Evolutionary conservation across 345 rosid species (phyloP), one percentile per base, ranked within the genome.

Genomic region (Eucalyptus albens): DNA sequence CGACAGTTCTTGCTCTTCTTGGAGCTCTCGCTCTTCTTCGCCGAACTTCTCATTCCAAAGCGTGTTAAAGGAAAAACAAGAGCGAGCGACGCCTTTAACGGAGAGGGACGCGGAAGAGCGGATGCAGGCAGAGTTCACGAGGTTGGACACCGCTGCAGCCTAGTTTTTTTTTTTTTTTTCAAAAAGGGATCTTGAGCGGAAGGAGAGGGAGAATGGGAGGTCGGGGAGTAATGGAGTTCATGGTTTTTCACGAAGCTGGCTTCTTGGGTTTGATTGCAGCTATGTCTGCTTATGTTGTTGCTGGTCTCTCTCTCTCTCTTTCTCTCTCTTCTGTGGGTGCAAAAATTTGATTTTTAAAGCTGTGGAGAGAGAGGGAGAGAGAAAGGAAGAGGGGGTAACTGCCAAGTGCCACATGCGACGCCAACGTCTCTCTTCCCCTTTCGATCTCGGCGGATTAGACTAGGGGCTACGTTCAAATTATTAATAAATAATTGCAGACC

Each of bases 41-140:
- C 94, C 51, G 90, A 89, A 90, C 89, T 93, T 89, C 95, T 96
- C 99, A 97, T 97, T 81, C 80, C 44, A 22, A 83, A 1, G 55
- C 37, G 2, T 26, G 87, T 65, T 89, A 69, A 90, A 86, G 89
- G 67, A 82, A 60, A 60, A 87, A 33, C 21, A 51, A 53, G 80
- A 88, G 87, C 22, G 33, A 87, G 51, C 29, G 50, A 53, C 6
- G 86, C 11, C 51, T 24, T 29, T 37, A 86, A 86, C 31, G 83
- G 83, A 72, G 83, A 19, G 45, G 26, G 45, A 6, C 45, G 5
- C 27, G 15, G 83, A 45, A 45, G 47, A 77, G 83, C 27, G 83
- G 83, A 77, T 37, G 83, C 7, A 6, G 31, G 83, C 83, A 37
- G 83, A 44, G 27, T 37, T 77, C 83, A 42, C 51, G 80, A 42